Conservation (phyloP, 345 rosid genomes). For the Noccaea caerulescens region DNA sequence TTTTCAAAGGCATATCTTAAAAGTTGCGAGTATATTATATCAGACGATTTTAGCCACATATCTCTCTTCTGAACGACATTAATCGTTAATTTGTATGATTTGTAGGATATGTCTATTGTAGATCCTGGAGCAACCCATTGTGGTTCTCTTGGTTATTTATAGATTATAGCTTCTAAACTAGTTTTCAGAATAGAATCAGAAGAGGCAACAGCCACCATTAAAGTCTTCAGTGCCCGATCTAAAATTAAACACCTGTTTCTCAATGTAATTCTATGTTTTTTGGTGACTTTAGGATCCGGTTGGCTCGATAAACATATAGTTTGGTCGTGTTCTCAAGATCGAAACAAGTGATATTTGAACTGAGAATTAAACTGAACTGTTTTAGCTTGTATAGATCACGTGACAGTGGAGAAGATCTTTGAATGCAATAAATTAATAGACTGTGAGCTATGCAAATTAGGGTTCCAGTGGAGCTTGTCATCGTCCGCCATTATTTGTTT, state of each 20-base stretch:
- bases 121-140: background rate
- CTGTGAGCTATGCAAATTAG: conserved; percentile 36
- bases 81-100: background rate
- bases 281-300: background rate
- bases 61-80: background rate
- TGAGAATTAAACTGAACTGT: background rate
- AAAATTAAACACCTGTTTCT: background rate
- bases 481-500: background rate
- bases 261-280: background rate
- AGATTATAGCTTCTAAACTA: background rate
- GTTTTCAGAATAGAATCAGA: background rate
- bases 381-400: conserved; percentile 28
- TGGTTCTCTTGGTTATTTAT: background rate
- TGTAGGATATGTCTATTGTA: background rate
- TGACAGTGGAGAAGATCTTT: conserved; percentile 18
- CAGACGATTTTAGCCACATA: too few relatives aligned
- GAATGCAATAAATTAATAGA: conserved; percentile 31
- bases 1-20: background rate
- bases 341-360: conserved; percentile 19
- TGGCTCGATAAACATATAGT: conserved; percentile 13
- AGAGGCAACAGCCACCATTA: background rate
- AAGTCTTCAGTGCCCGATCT: background rate
- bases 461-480: conserved; percentile 28
- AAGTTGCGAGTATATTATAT: background rate
- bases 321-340: conserved; percentile 18